Evolutionary conservation across 139 green algal species (phyloP), one percentile per base, ranked within the genome.

Genomic region (Haematococcus lacustris): DNA sequence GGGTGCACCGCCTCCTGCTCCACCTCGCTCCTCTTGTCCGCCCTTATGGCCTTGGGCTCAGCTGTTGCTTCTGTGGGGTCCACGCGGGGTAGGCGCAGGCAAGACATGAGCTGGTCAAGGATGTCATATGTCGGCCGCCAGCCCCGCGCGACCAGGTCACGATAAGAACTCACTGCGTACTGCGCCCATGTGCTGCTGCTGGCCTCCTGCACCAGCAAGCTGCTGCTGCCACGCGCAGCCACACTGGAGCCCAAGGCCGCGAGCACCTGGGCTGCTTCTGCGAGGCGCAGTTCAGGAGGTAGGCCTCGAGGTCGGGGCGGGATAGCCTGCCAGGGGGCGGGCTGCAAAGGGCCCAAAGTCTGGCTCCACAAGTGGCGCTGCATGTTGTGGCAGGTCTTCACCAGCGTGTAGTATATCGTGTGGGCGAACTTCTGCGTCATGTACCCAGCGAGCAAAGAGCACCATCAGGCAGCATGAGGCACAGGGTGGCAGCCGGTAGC

Each of bases 371-470:
- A 51, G 74, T 41, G 51, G 34, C 74, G 71, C 9, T 53, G 72
- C 60, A 78, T 50, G 74, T 88, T 86, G 81, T 80, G 88, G 79
- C 85, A 90, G 26, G 83, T 66, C 61, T 86, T 86, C 69, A 96
- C 68, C 34, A 95, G 76, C 64, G 80, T 74, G 73, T 84, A 89
- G 71, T 83, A 89, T 38, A 87, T 76, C 13, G 76, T 71, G 35
- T 90, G 84, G 13, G 74, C 79, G 40, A 85, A 75, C 28, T 68
- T 74, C 39, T 59, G 25, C 67, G 30, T 13, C 51, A 9, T 32
- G 51, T 40, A 85, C 32, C 26, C 67, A 72, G 0, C 7, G 26
- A 69, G 17, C 63, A 41, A 69, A 30, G 32, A 41, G 3, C 67
- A 71, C 39, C n/a, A 25, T 35, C 39, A 59, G 7, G 23, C 3